Conservation (phyloP, 2,329 filamentous ascomycete species). For the Alternaria arbusti region DNA sequence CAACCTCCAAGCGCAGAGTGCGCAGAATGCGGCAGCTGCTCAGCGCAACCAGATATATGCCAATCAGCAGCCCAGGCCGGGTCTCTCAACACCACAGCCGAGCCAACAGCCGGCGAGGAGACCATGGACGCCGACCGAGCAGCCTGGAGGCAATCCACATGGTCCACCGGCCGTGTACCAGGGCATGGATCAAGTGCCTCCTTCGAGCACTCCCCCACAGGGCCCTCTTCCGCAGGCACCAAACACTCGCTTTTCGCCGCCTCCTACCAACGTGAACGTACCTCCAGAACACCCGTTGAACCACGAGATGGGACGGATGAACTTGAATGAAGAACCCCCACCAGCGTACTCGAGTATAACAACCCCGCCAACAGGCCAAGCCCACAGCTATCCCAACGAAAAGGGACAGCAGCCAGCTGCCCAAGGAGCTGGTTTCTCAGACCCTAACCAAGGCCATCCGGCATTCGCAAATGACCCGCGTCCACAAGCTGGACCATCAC, state of each 20-base stretch:
- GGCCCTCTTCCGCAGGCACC: conserved; percentile 41
- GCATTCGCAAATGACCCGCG: conserved; percentile 87
- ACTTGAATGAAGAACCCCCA: conserved; percentile 81
- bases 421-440: conserved; percentile 38
- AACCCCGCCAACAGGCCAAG: conserved; percentile 47
- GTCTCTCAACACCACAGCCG: conserved; percentile 56
- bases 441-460: conserved; percentile 70
- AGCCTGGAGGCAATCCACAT: conserved; percentile 83
- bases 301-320: conserved; percentile 83
- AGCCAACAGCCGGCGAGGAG: conserved; percentile 58
- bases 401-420: conserved; percentile 63
- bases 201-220: conserved; percentile 50
- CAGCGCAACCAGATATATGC: conserved; percentile 81
- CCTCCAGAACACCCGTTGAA: conserved; percentile 72
- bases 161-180: conserved; percentile 92
- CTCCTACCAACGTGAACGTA: conserved; percentile 27
- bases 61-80: conserved; percentile 52
- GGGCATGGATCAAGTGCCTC: conserved; percentile 72
- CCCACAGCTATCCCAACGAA: conserved; percentile 74
- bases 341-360: conserved; percentile 90
- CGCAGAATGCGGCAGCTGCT: conserved; percentile 80
- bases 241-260: conserved; percentile 31
- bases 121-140: conserved; percentile 95
- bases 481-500: conserved; percentile 54
- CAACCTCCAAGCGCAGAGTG: conserved; percentile 74